These are phyloP conservation scores for Oryza coarctata DNA, from an alignment of 176 grass and related monocot genomes.

Conservation along the genomic window DNA sequence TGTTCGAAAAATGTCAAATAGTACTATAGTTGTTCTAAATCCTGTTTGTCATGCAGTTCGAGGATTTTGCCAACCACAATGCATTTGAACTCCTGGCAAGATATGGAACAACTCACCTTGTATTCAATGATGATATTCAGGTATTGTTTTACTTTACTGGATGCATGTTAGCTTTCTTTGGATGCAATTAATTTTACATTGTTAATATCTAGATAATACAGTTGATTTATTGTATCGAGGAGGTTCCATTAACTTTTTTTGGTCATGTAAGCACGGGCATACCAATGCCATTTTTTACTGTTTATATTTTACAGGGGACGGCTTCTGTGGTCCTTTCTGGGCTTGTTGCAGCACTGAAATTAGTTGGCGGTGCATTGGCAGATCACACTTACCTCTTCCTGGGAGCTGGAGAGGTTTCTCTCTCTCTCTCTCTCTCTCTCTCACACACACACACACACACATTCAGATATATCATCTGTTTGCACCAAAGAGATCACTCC, in stretches of 20 bases:
- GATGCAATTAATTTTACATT: slow-evolving; percentile 4
- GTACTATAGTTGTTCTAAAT: slow-evolving; percentile 6
- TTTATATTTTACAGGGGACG: slow-evolving; percentile 65
- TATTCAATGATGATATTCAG: slow-evolving; percentile 99
- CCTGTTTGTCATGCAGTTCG: slow-evolving; percentile 53
- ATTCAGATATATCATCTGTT: background rate
- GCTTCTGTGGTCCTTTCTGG: slow-evolving; percentile 93
- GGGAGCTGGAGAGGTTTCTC: slow-evolving; percentile 92
- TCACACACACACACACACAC: too few relatives aligned
- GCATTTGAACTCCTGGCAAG: slow-evolving; percentile 87
- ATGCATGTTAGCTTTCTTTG: slow-evolving; percentile 19
- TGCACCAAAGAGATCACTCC: background rate
- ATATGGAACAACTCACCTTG: slow-evolving; percentile 85
- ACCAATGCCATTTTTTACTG: background rate
- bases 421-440: background rate
- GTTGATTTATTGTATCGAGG: background rate
- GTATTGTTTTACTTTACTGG: slow-evolving; percentile 32
- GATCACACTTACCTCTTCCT: slow-evolving; percentile 92
- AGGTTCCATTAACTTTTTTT: background rate
- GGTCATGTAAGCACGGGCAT: background rate
- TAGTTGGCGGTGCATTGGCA: slow-evolving; percentile 74
- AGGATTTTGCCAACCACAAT: slow-evolving; percentile 99
- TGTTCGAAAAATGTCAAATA: slow-evolving; percentile 8
- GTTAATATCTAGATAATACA: slow-evolving; percentile 13
- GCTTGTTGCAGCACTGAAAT: slow-evolving; percentile 72